Base-by-base conservation (phyloP, 352 stramenopile species). In the Phytophthora meadii region DNA sequence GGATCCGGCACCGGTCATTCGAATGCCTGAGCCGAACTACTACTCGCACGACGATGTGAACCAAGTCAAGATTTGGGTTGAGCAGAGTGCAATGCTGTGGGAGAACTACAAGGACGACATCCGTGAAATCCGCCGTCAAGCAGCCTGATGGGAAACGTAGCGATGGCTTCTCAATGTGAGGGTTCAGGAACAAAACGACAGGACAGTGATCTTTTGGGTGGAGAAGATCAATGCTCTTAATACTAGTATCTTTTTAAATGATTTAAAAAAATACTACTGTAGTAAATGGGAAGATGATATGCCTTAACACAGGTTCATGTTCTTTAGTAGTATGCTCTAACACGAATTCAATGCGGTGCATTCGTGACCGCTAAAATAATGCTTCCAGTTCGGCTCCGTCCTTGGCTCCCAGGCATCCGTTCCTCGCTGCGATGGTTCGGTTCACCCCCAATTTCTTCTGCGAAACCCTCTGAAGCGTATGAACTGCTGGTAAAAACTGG, bases 401-500 rank as follows among this genome's bases (percentile, higher is more conserved):
- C 47, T 52, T 34, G 37, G n/a, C 51, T 62, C 49, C 11, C 7
- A 19, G 36, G 45, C 9, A 40, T 30, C 52, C 9, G 44, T 59
- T 55, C 44, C 11, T 41, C 64, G 14, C 22, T 30, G 27, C 54
- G 59, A 49, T 52, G 41, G 41, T 34, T 66, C 24, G 34, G 27
- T 66, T 54, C 47, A 42, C 40, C 49, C 14, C 28, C 52, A 45
- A 37, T 12, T 37, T 51, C 17, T 10, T 56, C 40, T 49, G 7
- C 11, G 9, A 71, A 74, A 42, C 77, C 77, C 11, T 87, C 77
- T 22, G 46, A 59, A 54, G 36, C 56, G 6, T 87, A 87, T 51
- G 52, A 68, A 1, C 15, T 61, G 34, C 59, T 75, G 19, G 66
- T 81, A 24, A 58, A 54, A 14, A 62, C 62, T 12, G 58, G 61